These are phyloP conservation scores for Penicillium taxi DNA, from an alignment of 495 filamentous ascomycete species.

Conservation along the genomic window DNA sequence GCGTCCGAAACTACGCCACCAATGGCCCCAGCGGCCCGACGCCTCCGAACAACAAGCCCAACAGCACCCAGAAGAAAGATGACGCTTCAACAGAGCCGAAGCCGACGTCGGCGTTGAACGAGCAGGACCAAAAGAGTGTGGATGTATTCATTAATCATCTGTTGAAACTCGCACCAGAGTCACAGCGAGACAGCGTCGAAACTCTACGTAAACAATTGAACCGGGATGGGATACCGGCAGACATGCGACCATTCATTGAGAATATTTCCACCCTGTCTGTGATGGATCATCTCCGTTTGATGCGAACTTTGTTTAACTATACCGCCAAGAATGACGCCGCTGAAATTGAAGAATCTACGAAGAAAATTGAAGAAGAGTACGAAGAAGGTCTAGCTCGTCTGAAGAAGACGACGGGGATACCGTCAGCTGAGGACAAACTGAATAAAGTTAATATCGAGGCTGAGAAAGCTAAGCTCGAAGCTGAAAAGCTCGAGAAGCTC, in stretches of 20 bases:
- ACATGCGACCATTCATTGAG: slow-evolving; percentile 26
- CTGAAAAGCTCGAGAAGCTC: slow-evolving; percentile 23
- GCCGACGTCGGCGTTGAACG: slow-evolving; percentile 23
- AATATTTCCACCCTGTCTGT: slow-evolving; percentile 29
- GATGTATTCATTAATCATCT: slow-evolving; percentile 25
- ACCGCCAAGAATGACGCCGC: too few species aligned
- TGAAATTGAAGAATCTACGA: slow-evolving; percentile 38
- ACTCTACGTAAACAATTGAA: slow-evolving; percentile 26
- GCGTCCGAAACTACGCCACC: slow-evolving; percentile 49
- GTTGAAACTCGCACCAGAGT: slow-evolving; percentile 20
- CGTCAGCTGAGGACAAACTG: too few species aligned
- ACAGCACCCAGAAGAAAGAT: slow-evolving; percentile 23
- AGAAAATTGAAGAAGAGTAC: slow-evolving; percentile 31
- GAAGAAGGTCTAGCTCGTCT: slow-evolving; percentile 23
- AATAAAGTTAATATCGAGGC: too few species aligned
- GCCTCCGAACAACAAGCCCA: slow-evolving; percentile 34
- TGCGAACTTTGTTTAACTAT: slow-evolving; percentile 31
- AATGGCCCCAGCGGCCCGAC: slow-evolving; percentile 40
- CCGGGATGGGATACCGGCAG: slow-evolving; percentile 26
- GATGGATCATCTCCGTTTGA: slow-evolving; percentile 32
- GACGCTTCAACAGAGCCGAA: slow-evolving; percentile 30
- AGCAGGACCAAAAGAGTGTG: slow-evolving; percentile 31
- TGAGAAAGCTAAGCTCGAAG: slow-evolving; percentile 3
- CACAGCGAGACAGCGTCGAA: slow-evolving; percentile 23
- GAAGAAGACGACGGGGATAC: slow-evolving; percentile 32